A percentile compares a stretch with the other conserved stretches of the same genome.
phyloP scores from a whole-genome alignment of 2,329 filamentous ascomycete genomes.

The Thermothelomyces thermophilus region DNA sequence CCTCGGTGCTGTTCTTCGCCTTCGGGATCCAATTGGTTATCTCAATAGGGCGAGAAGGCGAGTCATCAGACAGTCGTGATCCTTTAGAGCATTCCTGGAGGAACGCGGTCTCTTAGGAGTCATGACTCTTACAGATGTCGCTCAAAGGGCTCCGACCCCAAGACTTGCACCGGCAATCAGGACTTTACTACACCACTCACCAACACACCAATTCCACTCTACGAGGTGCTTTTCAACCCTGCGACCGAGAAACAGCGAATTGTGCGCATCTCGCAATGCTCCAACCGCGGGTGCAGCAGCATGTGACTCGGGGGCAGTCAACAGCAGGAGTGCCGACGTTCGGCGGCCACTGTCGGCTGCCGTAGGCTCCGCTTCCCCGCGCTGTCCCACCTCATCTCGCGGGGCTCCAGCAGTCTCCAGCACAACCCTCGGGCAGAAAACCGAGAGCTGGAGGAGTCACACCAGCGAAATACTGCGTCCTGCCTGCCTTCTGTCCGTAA shows the following conservation, averaged over 20 bases:
- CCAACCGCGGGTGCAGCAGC: neutral
- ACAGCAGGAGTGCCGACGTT: slow-evolving; percentile 10
- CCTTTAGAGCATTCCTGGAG: neutral
- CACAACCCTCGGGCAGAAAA: slow-evolving; percentile 1
- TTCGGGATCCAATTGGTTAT: neutral
- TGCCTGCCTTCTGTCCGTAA: slow-evolving; percentile 9
- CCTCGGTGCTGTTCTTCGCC: neutral
- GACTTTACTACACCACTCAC: neutral
- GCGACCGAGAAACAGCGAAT: neutral
- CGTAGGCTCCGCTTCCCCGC: slow-evolving; percentile 20
- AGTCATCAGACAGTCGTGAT: neutral
- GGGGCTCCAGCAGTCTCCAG: slow-evolving; percentile 12
- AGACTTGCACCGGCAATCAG: neutral
- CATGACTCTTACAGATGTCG: slow-evolving; percentile 19
- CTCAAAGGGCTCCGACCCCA: slow-evolving; percentile 7
- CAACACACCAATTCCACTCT: neutral
- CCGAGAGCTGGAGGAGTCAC: slow-evolving; percentile 6
- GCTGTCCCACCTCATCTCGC: slow-evolving; percentile 13
- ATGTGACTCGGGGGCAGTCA: slow-evolving; percentile 12
- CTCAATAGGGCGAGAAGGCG: neutral
- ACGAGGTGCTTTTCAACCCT: neutral
- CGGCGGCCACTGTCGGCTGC: slow-evolving; percentile 19
- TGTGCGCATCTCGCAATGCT: neutral
- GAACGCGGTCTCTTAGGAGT: neutral
- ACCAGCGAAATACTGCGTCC: slow-evolving; percentile 13